Evolutionary conservation across 225 moss, liverwort and hornwort genomes (phyloP), one percentile per base, ranked within the genome.

Genomic region (Physcomitrellopsis africana): DNA sequence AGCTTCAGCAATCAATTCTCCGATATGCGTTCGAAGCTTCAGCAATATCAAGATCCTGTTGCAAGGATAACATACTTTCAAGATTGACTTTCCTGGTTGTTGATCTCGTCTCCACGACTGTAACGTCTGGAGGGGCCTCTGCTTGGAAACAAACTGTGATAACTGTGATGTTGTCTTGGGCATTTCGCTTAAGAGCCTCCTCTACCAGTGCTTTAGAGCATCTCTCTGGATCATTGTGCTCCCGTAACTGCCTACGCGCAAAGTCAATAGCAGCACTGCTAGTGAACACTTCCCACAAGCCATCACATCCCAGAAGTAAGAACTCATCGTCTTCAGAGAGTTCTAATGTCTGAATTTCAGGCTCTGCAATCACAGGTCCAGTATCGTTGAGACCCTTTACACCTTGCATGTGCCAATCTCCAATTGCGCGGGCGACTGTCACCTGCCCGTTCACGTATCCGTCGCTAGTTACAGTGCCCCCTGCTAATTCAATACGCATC

Each of bases 401-500:
- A 2, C 87, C 92, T 11, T 74, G 60, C 76, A 92, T 76, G 55
- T 86, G 87, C 96, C 96, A 96, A 57, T 96, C 94, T 14, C 96
- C 96, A 42, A 96, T 86, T 12, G 96, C 96, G 60, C 96, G 86
- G 20, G 96, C 86, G 20, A 96, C 96, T 53, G 80, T 78, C 77
- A 96, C 67, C 67, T 89, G 92, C 12, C 94, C 92, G 47, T 96
- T 96, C 47, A 96, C 82, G 47, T 96, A 96, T 2, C 92, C 94
- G 5, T 96, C 96, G 54, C 83, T 82, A 0, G 82, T 85, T 5
- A 96, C 91, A 46, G 76, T 86, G 32, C 96, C 96, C 32, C 93
- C 92, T 14, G 81, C 86, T 61, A 78, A 74, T 66, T 92, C 85
- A 46, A 96, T 94, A 77, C 96, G 94, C 47, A 8, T 77, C 32